These are phyloP conservation scores for Penicillium desertorum DNA, from an alignment of 495 filamentous ascomycete species.

Conservation along the genomic window DNA sequence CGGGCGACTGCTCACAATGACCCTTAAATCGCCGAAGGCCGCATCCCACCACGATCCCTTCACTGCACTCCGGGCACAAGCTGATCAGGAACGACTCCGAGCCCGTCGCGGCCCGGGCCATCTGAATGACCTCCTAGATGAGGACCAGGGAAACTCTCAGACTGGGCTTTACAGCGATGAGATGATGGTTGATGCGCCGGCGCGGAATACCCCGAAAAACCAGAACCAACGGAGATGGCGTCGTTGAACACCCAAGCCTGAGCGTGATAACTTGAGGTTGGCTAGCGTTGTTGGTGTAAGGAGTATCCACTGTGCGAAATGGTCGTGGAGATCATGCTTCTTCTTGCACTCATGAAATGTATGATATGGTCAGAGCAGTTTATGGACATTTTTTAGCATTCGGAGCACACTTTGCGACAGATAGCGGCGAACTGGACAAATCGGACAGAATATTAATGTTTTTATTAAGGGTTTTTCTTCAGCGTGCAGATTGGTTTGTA, in stretches of 20 bases:
- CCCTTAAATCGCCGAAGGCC: conserved; percentile 56
- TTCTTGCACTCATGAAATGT: conserved; percentile 4
- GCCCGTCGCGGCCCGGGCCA: conserved; percentile 29
- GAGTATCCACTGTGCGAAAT: not conserved
- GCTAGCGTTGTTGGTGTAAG: not conserved
- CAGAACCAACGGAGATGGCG: conserved; percentile 26
- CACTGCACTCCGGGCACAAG: conserved; percentile 46
- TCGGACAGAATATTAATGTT: not conserved
- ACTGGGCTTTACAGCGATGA: conserved; percentile 42
- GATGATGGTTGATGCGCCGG: conserved; percentile 46
- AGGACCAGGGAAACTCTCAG: conserved; percentile 9
- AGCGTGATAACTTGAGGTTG: not conserved
- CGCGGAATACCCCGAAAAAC: conserved; percentile 22
- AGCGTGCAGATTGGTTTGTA: not conserved
- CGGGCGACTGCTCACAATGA: conserved; percentile 76
- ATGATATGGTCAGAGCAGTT: conserved; percentile 3
- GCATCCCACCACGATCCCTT: conserved; percentile 37
- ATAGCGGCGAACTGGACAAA: conserved; percentile 1
- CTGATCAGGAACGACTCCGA: conserved; percentile 44
- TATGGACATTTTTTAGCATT: conserved; percentile 3
- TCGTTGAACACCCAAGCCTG: conserved; percentile 18
- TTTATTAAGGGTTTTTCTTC: not conserved
- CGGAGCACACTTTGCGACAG: not conserved
- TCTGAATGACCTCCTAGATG: conserved; percentile 1
- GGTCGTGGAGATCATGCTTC: not conserved